Evolutionary conservation across 140 eudicot genomes (phyloP), one percentile per base, ranked within the genome.

Genomic region (Anethum foeniculum): DNA sequence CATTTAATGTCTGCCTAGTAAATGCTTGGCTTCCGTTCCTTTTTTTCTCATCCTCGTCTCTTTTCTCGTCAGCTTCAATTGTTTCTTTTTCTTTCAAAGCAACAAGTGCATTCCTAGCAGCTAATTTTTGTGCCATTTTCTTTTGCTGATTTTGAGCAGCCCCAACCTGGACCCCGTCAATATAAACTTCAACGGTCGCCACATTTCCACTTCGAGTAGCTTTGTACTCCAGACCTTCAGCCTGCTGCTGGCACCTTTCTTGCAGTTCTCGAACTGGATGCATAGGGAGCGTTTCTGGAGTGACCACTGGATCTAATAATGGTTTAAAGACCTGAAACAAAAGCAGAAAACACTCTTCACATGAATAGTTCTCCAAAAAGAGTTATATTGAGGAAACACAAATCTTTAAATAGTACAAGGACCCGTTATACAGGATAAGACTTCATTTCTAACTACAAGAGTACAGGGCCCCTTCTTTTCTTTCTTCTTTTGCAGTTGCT

Each of bases 241-340:
- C 99, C 81, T 95, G 97, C 83, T 95, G 99, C 82, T 95, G 99
- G 82, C 99, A 95, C 62, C 99, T 90, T 84, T 95, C 99, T 83
- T 95, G 99, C 81, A 95, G 85, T 87, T 95, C 99, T 75, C 99
- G 80, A 58, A 92, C 97, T 7, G 99, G 99, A 85, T 95, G 99
- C 99, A 95, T 95, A 3, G 99, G 99, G 78, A 95, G 97, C 14
- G 99, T 95, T 85, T 95, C 99, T 39, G 99, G 99, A 16, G 99
- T 95, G 67, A 95, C 99, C 93, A 95, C 91, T 34, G 99, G 99
- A 46, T 95, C 86, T 89, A 95, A 81, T 84, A 95, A 82, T 23
- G 99, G 99, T 86, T 95, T 92, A 78, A 95, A 95, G 12, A 90
- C 97, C 98, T 44, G 73, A 69, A 67, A 71, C 80, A 44, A 72